Percentiles rank a stretch among this genome's conserved stretches.
Evolutionary conservation across 1,284 basidiomycete species (phyloP).

Genomic region (Phellopilus nigrolimitatus): DNA sequence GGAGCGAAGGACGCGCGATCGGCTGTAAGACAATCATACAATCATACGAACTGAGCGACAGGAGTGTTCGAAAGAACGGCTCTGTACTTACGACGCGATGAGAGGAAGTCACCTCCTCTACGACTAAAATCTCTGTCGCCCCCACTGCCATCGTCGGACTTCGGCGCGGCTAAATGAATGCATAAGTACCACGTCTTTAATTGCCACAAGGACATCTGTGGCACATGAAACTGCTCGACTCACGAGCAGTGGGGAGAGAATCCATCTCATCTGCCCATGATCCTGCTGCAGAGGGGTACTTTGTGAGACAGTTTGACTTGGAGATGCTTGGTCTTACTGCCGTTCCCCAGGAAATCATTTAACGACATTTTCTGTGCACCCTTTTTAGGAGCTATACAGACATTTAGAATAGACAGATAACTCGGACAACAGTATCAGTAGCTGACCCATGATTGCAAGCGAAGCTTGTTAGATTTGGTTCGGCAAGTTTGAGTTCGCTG

Average conservation of each 20-base stretch:
- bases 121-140: slow-evolving; percentile 49
- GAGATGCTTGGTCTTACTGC: slow-evolving; percentile 42
- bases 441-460: slow-evolving; percentile 16
- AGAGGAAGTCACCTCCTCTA: slow-evolving; percentile 58
- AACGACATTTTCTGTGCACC: slow-evolving; percentile 81
- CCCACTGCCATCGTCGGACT: slow-evolving; percentile 50
- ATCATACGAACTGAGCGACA: slow-evolving; percentile 10
- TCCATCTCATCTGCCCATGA: slow-evolving; percentile 99
- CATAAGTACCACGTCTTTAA: slow-evolving; percentile 22
- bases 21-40: slow-evolving; percentile 35
- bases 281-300: slow-evolving; percentile 49
- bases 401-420: not conserved
- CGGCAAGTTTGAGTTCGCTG: not conserved
- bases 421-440: not conserved
- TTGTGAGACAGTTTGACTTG: slow-evolving; percentile 13
- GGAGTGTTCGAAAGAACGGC: not conserved
- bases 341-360: slow-evolving; percentile 85
- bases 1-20: slow-evolving; percentile 55
- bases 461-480: not conserved
- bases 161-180: slow-evolving; percentile 48
- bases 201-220: slow-evolving; percentile 10
- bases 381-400: slow-evolving; percentile 72
- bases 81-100: slow-evolving; percentile 48
- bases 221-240: slow-evolving; percentile 33
- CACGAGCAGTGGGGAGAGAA: slow-evolving; percentile 81